Percentiles rank a stretch among this genome's conserved stretches.
Evolutionary conservation across 2,329 filamentous ascomycete genomes (phyloP).

Genomic region (Zymoseptoria pseudotritici): DNA sequence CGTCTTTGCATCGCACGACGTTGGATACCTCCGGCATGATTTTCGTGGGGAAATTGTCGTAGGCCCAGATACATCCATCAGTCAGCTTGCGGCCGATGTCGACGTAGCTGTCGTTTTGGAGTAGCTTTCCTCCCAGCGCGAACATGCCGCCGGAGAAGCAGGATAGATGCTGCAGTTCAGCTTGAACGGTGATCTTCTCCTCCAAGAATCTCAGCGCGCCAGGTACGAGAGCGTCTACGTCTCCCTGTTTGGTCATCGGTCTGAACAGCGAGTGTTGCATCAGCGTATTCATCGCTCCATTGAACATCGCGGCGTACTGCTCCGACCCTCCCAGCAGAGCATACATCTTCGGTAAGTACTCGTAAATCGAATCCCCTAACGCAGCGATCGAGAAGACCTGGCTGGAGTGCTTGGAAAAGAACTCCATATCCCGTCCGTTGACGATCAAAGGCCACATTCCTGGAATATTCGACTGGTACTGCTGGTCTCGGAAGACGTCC

Average conservation of each 20-base stretch:
- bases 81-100: constrained; percentile 51
- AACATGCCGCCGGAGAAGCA: constrained; percentile 69
- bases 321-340: constrained; percentile 22
- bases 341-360: constrained; percentile 28
- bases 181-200: constrained; percentile 23
- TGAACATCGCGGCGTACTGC: constrained; percentile 40
- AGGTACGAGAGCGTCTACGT: constrained; percentile 40
- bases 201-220: constrained; percentile 34
- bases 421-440: constrained; percentile 34
- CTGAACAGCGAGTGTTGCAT: constrained; percentile 39
- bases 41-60: constrained; percentile 49
- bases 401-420: constrained; percentile 19
- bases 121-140: constrained; percentile 57
- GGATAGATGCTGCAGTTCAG: constrained; percentile 52
- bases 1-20: constrained; percentile 40
- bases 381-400: constrained; percentile 25
- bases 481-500: constrained; percentile 47
- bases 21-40: constrained; percentile 56
- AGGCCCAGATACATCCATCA: constrained; percentile 57
- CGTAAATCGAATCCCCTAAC: constrained; percentile 31
- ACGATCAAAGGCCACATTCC: constrained; percentile 57
- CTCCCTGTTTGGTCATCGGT: constrained; percentile 37
- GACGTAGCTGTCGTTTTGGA: constrained; percentile 48
- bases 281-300: constrained; percentile 40
- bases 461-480: constrained; percentile 49